phyloP scores from a whole-genome alignment of 768 basidiomycete genomes.

The Cystobasidiopsis lactophilus region DNA sequence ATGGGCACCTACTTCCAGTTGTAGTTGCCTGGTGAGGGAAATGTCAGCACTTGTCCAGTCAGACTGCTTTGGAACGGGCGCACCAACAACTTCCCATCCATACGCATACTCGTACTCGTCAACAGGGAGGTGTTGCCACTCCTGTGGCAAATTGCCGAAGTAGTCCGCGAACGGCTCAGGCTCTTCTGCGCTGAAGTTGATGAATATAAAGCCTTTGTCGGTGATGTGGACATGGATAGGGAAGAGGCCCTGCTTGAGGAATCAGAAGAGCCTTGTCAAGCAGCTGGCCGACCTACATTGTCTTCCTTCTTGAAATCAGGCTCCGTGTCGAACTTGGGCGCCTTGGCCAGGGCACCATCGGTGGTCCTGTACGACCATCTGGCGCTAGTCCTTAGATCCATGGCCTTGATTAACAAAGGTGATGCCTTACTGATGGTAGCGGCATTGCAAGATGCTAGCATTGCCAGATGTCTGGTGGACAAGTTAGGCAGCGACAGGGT shows the following conservation, averaged over 20 bases:
- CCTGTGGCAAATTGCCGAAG: slow-evolving; percentile 1
- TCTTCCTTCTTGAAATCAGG: slow-evolving; percentile 10
- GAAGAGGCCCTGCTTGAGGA: slow-evolving; percentile 4
- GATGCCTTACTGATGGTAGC: too few species aligned
- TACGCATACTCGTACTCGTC: not conserved
- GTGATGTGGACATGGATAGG: slow-evolving; percentile 11
- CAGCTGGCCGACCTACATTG: not conserved
- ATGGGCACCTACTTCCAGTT: too few species aligned
- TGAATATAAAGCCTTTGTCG: slow-evolving; percentile 9
- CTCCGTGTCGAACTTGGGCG: slow-evolving; percentile 11
- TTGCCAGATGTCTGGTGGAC: too few species aligned
- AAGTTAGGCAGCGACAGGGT: too few species aligned
- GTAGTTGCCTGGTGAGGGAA: too few species aligned
- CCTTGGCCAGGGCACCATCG: slow-evolving; percentile 9
- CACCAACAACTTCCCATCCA: not conserved
- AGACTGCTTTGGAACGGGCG: not conserved
- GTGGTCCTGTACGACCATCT: slow-evolving; percentile 7
- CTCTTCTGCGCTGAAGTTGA: slow-evolving; percentile 8
- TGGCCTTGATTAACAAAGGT: too few species aligned
- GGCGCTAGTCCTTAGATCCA: too few species aligned
- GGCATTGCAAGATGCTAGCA: too few species aligned
- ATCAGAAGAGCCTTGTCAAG: not conserved
- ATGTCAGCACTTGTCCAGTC: too few species aligned
- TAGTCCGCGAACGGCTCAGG: slow-evolving; percentile 10
- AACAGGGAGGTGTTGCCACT: not conserved